Conservation (phyloP, 1,284 basidiomycete genomes). For the Trichosporon coremiiforme region DNA sequence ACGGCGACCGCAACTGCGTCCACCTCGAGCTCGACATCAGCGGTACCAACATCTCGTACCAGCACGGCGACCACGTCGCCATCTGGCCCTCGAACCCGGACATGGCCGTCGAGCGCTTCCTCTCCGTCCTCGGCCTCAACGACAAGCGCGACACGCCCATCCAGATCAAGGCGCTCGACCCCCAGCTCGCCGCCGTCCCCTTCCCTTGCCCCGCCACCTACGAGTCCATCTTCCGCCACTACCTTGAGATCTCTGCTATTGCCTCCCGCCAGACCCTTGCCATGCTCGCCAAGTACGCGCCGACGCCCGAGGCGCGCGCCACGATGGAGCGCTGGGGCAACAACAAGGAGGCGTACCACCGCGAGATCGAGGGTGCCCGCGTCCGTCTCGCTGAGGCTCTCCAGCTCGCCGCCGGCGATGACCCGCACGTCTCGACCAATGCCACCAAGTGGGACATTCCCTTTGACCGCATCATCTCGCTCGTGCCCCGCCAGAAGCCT, state of each 20-base stretch:
- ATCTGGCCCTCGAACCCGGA: slow-evolving; percentile 96
- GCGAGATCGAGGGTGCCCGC: slow-evolving; percentile 73
- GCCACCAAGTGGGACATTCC: slow-evolving; percentile 83
- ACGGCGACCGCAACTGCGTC: slow-evolving; percentile 79
- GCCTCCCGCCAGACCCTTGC: slow-evolving; percentile 92
- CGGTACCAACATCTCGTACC: slow-evolving; percentile 92
- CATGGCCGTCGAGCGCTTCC: slow-evolving; percentile 82
- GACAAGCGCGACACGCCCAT: slow-evolving; percentile 77
- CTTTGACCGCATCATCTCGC: slow-evolving; percentile 93
- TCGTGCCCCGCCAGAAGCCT: slow-evolving; percentile 90
- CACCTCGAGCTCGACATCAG: slow-evolving; percentile 93
- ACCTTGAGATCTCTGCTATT: slow-evolving; percentile 91
- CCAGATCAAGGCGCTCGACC: slow-evolving; percentile 91
- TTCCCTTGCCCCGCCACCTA: slow-evolving; percentile 99
- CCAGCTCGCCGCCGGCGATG: slow-evolving; percentile 76
- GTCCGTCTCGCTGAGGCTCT: slow-evolving; percentile 89
- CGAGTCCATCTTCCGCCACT: slow-evolving; percentile 88
- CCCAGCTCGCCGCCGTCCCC: slow-evolving; percentile 93
- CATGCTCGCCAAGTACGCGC: slow-evolving; percentile 81
- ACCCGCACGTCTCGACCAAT: slow-evolving; percentile 61
- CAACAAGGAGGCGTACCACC: slow-evolving; percentile 82
- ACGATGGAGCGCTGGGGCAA: slow-evolving; percentile 75
- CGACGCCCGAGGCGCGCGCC: slow-evolving; percentile 72
- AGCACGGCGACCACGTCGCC: slow-evolving; percentile 96
- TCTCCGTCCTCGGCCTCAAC: slow-evolving; percentile 77